These are phyloP conservation scores for Colletotrichum noveboracense DNA, from an alignment of 2,329 filamentous ascomycete species.

Conservation along the genomic window DNA sequence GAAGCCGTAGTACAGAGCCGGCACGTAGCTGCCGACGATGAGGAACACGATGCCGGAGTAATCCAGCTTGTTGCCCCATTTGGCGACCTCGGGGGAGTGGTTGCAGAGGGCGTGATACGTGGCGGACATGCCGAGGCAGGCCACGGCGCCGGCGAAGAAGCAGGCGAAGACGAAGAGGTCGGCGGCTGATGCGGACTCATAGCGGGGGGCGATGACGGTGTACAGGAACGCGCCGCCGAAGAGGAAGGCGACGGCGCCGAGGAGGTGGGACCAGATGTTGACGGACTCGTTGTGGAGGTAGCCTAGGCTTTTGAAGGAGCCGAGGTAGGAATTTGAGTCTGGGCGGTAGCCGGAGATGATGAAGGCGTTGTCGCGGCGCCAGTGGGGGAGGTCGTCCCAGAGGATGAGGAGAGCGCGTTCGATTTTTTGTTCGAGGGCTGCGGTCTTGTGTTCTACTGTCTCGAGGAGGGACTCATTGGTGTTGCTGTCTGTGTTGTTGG, in stretches of 20 bases:
- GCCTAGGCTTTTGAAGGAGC: constrained; percentile 52
- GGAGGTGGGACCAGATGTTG: constrained; percentile 68
- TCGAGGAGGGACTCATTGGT: constrained; percentile 21
- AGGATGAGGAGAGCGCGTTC: constrained; percentile 49
- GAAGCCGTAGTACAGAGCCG: constrained; percentile 87
- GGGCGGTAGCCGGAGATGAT: constrained; percentile 60
- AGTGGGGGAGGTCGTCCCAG: constrained; percentile 63
- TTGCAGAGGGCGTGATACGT: constrained; percentile 87
- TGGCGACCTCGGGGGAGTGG: constrained; percentile 78
- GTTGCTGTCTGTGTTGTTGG: background rate
- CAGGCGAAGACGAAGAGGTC: constrained; percentile 78
- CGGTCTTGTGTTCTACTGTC: constrained; percentile 27
- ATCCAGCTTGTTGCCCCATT: constrained; percentile 90
- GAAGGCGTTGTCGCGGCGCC: constrained; percentile 66
- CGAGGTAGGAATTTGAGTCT: constrained; percentile 51
- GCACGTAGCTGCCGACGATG: constrained; percentile 91
- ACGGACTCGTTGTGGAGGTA: constrained; percentile 67
- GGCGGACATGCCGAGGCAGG: constrained; percentile 81
- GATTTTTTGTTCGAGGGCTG: constrained; percentile 41
- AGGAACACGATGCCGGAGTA: constrained; percentile 92
- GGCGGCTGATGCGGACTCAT: constrained; percentile 61
- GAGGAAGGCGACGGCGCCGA: constrained; percentile 68
- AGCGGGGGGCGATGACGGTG: constrained; percentile 65
- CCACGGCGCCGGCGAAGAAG: constrained; percentile 77
- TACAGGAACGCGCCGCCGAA: constrained; percentile 59